These are phyloP conservation scores for Fusarium heterosporum DNA, from an alignment of 2,329 filamentous ascomycete genomes.

Conservation along the genomic window DNA sequence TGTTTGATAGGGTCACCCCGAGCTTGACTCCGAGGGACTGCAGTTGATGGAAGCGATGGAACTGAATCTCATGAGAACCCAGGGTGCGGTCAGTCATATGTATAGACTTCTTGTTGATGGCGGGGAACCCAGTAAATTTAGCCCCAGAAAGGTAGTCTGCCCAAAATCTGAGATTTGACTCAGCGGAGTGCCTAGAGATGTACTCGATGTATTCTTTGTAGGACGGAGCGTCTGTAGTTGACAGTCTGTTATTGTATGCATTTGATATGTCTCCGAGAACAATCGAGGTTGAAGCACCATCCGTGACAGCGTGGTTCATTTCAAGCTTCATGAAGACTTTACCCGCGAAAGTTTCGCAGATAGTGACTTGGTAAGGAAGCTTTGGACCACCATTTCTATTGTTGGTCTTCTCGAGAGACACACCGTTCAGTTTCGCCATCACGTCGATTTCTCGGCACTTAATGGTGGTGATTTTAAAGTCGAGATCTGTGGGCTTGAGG, in stretches of 20 bases:
- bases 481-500: neutral
- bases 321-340: constrained; percentile 46
- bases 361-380: constrained; percentile 43
- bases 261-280: constrained; percentile 48
- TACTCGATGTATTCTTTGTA: constrained; percentile 41
- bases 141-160: constrained; percentile 16
- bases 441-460: constrained; percentile 42
- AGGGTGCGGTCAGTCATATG: neutral
- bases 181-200: constrained; percentile 17
- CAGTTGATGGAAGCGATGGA: constrained; percentile 12
- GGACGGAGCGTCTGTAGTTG: neutral
- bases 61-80: constrained; percentile 8
- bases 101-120: constrained; percentile 1
- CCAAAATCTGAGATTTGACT: constrained; percentile 39
- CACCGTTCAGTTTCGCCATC: constrained; percentile 38
- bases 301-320: constrained; percentile 52
- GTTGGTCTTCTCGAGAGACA: constrained; percentile 33
- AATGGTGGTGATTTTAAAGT: constrained; percentile 8
- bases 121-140: constrained; percentile 13
- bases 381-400: constrained; percentile 12
- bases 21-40: constrained; percentile 11
- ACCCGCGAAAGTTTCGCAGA: constrained; percentile 36
- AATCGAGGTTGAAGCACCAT: constrained; percentile 49
- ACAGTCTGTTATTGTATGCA: constrained; percentile 42
- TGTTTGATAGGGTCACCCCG: constrained; percentile 61